phyloP scores from a whole-genome alignment of 441 rosid genomes.

The Jatropha podagrica region DNA sequence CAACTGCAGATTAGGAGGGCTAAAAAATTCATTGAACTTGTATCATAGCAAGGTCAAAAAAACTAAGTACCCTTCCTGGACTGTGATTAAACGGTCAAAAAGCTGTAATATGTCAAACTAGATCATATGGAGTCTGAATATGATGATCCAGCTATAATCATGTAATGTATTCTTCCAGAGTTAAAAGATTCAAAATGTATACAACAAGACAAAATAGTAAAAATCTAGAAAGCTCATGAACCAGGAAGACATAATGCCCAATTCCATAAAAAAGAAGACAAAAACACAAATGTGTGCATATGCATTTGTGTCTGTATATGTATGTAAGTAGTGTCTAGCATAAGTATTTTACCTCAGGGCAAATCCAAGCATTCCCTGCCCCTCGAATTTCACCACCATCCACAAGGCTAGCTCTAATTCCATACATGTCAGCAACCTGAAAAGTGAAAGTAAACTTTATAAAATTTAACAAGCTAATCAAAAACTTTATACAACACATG shows the following conservation, averaged over 20 bases:
- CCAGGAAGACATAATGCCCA: neutral
- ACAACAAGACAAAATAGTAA: neutral
- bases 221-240: neutral
- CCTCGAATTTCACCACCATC: constrained; percentile 99
- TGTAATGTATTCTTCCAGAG: neutral
- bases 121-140: constrained; percentile 5
- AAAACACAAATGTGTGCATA: neutral
- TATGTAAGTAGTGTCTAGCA: too few species aligned
- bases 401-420: constrained; percentile 98
- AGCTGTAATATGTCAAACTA: constrained; percentile 11
- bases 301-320: neutral
- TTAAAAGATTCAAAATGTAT: neutral
- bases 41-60: neutral
- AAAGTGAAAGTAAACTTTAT: constrained; percentile 25
- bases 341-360: constrained; percentile 74
- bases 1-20: constrained; percentile 17
- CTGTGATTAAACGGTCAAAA: constrained; percentile 1
- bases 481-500: neutral
- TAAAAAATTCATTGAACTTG: neutral
- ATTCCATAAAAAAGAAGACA: neutral
- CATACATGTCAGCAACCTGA: constrained; percentile 97
- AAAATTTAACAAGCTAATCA: neutral
- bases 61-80: neutral
- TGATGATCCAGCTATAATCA: constrained; percentile 18
- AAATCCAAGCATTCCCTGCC: constrained; percentile 99